Conservation (phyloP, 495 filamentous ascomycete species). For the Rhizodiscina lignyota region DNA sequence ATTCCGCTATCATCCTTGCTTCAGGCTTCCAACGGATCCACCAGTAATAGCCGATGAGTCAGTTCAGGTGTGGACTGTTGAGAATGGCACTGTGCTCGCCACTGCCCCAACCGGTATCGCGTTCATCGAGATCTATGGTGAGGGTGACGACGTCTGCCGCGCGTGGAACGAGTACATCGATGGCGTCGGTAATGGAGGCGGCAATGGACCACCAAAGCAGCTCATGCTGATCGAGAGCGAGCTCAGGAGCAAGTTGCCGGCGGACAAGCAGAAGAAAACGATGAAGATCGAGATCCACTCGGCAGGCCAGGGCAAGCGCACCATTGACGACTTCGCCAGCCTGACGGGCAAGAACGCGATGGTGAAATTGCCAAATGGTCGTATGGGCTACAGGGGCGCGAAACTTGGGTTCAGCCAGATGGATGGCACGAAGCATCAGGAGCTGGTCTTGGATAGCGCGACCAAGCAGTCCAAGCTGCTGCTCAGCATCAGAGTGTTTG, state of each 20-base stretch:
- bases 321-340: constrained; percentile 42
- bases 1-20: constrained; percentile 83
- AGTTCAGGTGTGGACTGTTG: constrained; percentile 75
- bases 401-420: constrained; percentile 60
- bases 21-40: constrained; percentile 63
- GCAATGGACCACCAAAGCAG: constrained; percentile 44
- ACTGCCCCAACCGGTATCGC: constrained; percentile 69
- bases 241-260: constrained; percentile 48
- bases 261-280: constrained; percentile 46
- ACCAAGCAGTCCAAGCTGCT: constrained; percentile 56
- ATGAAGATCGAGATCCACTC: constrained; percentile 61
- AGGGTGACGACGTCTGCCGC: constrained; percentile 58
- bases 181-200: constrained; percentile 32
- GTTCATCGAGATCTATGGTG: constrained; percentile 63
- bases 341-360: constrained; percentile 51
- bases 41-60: constrained; percentile 51
- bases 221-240: constrained; percentile 59
- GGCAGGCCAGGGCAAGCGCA: constrained; percentile 49
- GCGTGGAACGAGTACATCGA: constrained; percentile 63
- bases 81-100: constrained; percentile 60
- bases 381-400: constrained; percentile 56
- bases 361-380: constrained; percentile 60
- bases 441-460: constrained; percentile 55
- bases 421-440: constrained; percentile 51
- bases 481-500: constrained; percentile 57